These are phyloP conservation scores for Magnolia officinalis DNA, from an alignment of 164 flowering plant genomes.

Conservation along the genomic window DNA sequence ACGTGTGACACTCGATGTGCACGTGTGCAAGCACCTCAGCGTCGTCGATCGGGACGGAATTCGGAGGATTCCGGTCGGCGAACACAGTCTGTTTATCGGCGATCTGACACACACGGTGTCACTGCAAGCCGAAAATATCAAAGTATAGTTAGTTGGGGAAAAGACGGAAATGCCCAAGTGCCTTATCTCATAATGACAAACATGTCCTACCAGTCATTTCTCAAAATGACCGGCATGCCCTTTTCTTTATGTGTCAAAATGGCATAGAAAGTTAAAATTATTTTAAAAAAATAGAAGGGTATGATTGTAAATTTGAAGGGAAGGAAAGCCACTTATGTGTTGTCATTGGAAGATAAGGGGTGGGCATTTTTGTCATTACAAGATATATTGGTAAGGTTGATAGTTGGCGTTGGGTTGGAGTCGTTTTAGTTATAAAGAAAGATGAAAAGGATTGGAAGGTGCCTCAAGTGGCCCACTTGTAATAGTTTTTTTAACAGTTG, in stretches of 20 bases:
- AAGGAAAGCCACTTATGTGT: neutral
- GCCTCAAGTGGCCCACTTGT: neutral
- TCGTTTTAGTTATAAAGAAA: neutral
- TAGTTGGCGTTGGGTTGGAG: neutral
- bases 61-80: slow-evolving; percentile 75
- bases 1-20: slow-evolving; percentile 43
- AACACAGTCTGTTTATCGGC: slow-evolving; percentile 61
- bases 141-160: neutral
- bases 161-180: slow-evolving; percentile 3
- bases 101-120: slow-evolving; percentile 54
- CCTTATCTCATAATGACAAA: neutral
- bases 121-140: slow-evolving; percentile 39
- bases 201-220: neutral
- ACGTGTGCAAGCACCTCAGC: slow-evolving; percentile 77
- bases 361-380: neutral
- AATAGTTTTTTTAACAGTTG: neutral
- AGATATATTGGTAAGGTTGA: too few relatives aligned
- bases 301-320: neutral
- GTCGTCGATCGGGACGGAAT: slow-evolving; percentile 63
- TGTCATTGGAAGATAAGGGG: neutral
- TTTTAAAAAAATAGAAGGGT: neutral
- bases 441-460: neutral
- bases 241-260: neutral
- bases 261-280: too few relatives aligned
- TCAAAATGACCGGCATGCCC: neutral